phyloP scores from a whole-genome alignment of 768 basidiomycete genomes.

The Pisolithus orientalis region DNA sequence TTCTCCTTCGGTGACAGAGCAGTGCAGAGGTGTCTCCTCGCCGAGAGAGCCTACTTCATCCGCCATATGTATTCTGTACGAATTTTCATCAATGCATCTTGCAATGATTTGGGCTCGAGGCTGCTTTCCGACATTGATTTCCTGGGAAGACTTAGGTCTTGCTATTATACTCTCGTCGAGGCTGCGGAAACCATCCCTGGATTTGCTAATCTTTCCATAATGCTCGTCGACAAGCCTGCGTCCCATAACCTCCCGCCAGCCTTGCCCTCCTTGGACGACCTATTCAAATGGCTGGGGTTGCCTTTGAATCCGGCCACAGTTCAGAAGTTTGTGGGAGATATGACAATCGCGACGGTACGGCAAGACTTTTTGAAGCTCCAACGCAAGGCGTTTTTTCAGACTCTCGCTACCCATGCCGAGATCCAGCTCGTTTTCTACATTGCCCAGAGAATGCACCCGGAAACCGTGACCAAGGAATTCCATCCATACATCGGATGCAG shows the following conservation, averaged over 20 bases:
- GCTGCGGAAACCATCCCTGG: not conserved
- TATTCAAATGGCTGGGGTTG: not conserved
- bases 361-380: not conserved
- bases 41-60: not conserved
- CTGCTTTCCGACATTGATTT: not conserved
- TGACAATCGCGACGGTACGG: not conserved
- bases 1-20: not conserved
- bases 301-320: not conserved
- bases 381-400: too few species aligned
- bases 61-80: not conserved
- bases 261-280: not conserved
- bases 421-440: not conserved
- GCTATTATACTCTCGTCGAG: not conserved
- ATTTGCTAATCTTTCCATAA: not conserved
- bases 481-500: not conserved
- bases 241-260: not conserved
- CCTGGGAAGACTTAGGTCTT: not conserved
- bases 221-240: not conserved
- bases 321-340: not conserved
- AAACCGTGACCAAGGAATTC: not conserved
- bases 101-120: not conserved
- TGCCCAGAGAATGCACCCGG: not conserved
- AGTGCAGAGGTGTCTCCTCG: not conserved
- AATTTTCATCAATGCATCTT: not conserved
- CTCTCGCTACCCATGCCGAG: not conserved